Conservation (phyloP, 164 flowering plant genomes). For the Tetracentron sinense region DNA sequence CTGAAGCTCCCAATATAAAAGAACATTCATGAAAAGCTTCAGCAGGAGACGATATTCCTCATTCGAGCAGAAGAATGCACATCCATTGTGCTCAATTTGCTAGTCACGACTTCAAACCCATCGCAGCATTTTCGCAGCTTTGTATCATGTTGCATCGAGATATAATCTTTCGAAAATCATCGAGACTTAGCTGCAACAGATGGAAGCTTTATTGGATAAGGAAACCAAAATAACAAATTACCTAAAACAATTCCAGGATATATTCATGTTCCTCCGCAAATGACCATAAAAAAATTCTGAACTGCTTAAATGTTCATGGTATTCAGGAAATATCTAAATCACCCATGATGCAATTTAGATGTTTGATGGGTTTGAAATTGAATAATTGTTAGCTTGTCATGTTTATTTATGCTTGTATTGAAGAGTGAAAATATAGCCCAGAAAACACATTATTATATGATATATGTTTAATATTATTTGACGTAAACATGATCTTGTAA, state of each 20-base stretch:
- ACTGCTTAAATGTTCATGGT: background rate
- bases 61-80: background rate
- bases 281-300: background rate
- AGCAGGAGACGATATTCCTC: background rate
- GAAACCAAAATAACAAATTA: background rate
- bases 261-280: background rate
- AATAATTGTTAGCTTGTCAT: background rate
- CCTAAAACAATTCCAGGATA: background rate
- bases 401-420: no score
- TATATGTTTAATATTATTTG: background rate
- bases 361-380: no score
- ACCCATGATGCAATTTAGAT: background rate
- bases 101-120: background rate
- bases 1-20: background rate
- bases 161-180: slow-evolving; percentile 61
- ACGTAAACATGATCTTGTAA: background rate
- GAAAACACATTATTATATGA: background rate
- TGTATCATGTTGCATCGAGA: slow-evolving; percentile 64
- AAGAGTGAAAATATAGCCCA: background rate
- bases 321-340: background rate
- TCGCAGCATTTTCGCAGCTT: slow-evolving; percentile 19
- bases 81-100: background rate
- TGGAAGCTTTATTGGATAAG: background rate
- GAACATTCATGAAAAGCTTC: no score
- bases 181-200: slow-evolving; percentile 58